Conservation (phyloP, 202 grass and related monocot genomes). For the Miscanthus sacchariflorus region DNA sequence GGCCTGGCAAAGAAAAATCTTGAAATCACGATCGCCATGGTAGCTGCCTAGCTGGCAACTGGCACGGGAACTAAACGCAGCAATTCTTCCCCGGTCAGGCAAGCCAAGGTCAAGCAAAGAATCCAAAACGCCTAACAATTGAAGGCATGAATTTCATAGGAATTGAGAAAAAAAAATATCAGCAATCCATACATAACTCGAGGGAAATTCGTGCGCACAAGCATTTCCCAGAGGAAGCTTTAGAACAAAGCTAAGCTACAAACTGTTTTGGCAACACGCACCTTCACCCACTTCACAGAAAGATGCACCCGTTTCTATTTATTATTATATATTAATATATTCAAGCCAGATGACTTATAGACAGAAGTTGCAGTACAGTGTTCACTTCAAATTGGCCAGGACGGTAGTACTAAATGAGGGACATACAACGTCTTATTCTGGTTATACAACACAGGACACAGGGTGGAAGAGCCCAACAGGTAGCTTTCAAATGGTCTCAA, state of each 20-base stretch:
- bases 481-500: conserved; percentile 34
- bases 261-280: not conserved
- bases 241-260: not conserved
- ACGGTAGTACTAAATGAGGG: not conserved
- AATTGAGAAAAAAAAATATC: not conserved
- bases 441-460: not conserved
- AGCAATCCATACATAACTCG: not conserved
- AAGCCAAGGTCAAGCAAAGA: not conserved
- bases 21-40: no score
- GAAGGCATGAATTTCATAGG: not conserved
- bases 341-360: not conserved
- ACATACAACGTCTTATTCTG: conserved; percentile 19
- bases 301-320: not conserved
- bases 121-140: not conserved
- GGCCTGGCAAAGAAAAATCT: no score
- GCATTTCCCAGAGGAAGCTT: not conserved
- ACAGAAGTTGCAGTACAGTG: not conserved
- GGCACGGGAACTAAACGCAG: not conserved
- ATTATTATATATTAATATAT: not conserved
- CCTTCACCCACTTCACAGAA: not conserved
- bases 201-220: not conserved
- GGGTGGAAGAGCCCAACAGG: not conserved
- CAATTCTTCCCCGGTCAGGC: no score
- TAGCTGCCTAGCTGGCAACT: no score
- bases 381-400: conserved; percentile 25